A percentile compares a stretch with the other conserved stretches of the same genome.
phyloP scores from a whole-genome alignment of 1,139 yeast species.

The Hemisphaericaspora xylofermentans region DNA sequence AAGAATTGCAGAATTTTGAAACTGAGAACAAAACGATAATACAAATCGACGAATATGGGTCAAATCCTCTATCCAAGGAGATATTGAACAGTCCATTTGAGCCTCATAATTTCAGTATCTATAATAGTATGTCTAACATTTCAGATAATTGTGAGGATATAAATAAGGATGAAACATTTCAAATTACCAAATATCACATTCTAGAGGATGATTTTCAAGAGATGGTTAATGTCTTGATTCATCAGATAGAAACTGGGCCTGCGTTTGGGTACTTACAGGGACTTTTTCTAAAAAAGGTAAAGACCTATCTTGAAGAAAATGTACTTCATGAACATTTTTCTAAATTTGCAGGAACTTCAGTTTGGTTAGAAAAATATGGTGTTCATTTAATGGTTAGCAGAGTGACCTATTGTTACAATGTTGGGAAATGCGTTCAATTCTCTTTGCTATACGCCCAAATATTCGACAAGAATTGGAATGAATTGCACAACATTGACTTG shows the following conservation, averaged over 20 bases:
- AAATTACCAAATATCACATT: background rate
- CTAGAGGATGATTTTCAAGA: constrained; percentile 8
- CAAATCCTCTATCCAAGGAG: background rate
- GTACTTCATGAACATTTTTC: constrained; percentile 28
- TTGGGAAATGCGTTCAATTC: constrained; percentile 28
- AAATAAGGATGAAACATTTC: background rate
- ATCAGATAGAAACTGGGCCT: constrained; percentile 19
- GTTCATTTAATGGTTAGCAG: constrained; percentile 47
- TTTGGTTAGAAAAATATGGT: constrained; percentile 46
- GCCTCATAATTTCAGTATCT: background rate
- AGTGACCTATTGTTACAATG: constrained; percentile 26
- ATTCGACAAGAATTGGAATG: constrained; percentile 30
- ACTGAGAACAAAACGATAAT: no score
- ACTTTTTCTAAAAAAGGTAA: background rate
- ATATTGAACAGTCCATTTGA: background rate
- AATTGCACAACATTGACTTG: constrained; percentile 23
- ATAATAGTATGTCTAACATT: background rate
- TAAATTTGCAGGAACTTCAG: constrained; percentile 48
- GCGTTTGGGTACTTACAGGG: constrained; percentile 11
- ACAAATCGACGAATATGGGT: background rate
- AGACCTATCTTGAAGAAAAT: background rate
- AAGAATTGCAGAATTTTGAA: no score
- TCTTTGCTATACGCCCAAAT: constrained; percentile 34
- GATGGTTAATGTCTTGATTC: constrained; percentile 14
- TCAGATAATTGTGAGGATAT: background rate